These are phyloP conservation scores for Dittrichia graveolens DNA, from an alignment of 129 eudicot species.

Conservation along the genomic window DNA sequence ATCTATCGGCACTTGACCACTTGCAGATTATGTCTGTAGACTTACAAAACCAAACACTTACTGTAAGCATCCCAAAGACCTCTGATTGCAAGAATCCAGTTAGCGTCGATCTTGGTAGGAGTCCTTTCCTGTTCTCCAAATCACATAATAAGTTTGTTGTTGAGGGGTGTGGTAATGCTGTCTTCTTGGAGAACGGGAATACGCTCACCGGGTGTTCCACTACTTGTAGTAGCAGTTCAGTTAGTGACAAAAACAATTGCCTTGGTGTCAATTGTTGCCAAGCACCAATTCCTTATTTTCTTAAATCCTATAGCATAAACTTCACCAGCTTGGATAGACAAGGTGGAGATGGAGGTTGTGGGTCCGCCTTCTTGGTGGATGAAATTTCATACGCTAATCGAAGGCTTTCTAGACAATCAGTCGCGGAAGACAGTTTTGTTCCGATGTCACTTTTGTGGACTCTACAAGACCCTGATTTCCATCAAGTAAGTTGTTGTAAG, in stretches of 20 bases:
- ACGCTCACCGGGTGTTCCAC: constrained; percentile 1
- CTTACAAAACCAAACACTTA: constrained; percentile 23
- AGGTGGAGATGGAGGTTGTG: not conserved
- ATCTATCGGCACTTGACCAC: constrained; percentile 19
- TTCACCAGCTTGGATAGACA: not conserved
- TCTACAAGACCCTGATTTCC: not conserved
- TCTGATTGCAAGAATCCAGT: not conserved
- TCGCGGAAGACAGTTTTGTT: not conserved
- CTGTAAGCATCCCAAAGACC: constrained; percentile 9
- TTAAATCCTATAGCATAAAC: not conserved
- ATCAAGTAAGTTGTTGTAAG: not conserved
- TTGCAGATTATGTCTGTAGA: constrained; percentile 18
- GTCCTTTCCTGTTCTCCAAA: constrained; percentile 5
- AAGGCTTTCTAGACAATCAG: not conserved
- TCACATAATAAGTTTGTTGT: constrained; percentile 6
- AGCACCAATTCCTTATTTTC: constrained; percentile 3
- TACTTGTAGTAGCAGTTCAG: not conserved
- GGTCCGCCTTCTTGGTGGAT: constrained; percentile 13
- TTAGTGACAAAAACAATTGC: not conserved
- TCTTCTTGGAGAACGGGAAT: not conserved
- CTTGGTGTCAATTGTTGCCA: constrained; percentile 15
- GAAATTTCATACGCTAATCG: not conserved
- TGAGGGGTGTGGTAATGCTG: constrained; percentile 11
- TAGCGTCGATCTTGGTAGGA: constrained; percentile 6
- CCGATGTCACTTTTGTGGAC: constrained; percentile 15